Conservation (phyloP, 1,284 basidiomycete species). For the Ustilago curta region DNA sequence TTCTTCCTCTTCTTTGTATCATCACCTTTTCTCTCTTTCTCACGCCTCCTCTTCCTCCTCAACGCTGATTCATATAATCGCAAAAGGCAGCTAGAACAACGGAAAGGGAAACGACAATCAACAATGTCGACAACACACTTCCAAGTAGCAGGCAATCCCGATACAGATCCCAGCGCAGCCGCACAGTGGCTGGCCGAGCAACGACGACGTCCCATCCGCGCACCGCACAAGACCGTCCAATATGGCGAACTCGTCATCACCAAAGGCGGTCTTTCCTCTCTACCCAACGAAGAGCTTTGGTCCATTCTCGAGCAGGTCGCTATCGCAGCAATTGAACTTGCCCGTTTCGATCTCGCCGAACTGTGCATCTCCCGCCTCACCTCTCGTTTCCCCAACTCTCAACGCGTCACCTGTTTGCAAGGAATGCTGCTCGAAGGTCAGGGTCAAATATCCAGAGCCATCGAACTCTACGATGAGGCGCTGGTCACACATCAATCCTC, state of each 20-base stretch:
- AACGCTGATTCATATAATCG: not conserved
- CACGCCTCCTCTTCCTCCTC: not conserved
- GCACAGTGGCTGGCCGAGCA: constrained; percentile 57
- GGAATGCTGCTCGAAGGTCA: constrained; percentile 87
- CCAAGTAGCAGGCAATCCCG: constrained; percentile 33
- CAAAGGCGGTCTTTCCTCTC: constrained; percentile 72
- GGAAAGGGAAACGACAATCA: no score
- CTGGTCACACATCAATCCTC: constrained; percentile 80
- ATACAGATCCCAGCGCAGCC: constrained; percentile 42
- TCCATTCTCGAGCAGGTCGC: constrained; percentile 87
- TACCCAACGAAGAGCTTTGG: constrained; percentile 73
- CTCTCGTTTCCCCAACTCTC: constrained; percentile 82
- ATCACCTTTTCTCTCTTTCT: constrained; percentile 10
- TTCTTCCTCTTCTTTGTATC: no score
- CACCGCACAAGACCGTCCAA: constrained; percentile 79
- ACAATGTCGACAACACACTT: constrained; percentile 19
- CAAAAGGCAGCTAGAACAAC: not conserved
- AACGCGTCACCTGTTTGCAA: constrained; percentile 83
- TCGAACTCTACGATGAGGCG: constrained; percentile 78
- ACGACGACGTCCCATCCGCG: constrained; percentile 69
- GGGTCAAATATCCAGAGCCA: constrained; percentile 71
- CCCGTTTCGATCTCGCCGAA: constrained; percentile 83
- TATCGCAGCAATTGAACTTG: constrained; percentile 86
- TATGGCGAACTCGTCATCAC: constrained; percentile 75
- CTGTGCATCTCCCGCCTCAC: constrained; percentile 78